Percentiles rank a stretch among this genome's conserved stretches.
Conservation (phyloP, 495 filamentous ascomycete species). For the Lindgomyces ingoldianus region DNA sequence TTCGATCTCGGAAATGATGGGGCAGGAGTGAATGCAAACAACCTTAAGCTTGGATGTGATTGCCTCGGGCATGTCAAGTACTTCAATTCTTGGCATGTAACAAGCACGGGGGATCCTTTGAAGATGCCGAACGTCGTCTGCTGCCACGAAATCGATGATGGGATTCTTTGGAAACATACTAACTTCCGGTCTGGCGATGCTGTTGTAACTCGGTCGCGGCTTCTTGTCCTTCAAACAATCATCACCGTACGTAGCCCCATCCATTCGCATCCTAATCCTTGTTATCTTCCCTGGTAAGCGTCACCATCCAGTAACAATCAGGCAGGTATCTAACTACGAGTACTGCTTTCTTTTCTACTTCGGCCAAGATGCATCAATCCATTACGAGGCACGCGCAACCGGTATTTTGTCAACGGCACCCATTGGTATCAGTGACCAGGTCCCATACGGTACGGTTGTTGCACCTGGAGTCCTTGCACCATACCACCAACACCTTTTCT, state of each 20-base stretch:
- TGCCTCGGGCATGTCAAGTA: constrained; percentile 42
- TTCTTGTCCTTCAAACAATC: constrained; percentile 41
- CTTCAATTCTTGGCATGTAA: constrained; percentile 32
- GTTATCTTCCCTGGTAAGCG: background rate
- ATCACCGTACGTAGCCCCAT: constrained; percentile 25
- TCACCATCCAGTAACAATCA: constrained; percentile 35
- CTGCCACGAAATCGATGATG: constrained; percentile 42
- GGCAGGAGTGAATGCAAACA: constrained; percentile 39
- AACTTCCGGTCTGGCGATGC: constrained; percentile 38
- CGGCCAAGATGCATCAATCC: constrained; percentile 37
- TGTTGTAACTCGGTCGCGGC: constrained; percentile 31
- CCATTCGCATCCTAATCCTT: background rate
- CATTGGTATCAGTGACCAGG: constrained; percentile 32
- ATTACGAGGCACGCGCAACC: constrained; percentile 40
- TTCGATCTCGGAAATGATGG: constrained; percentile 42
- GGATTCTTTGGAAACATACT: constrained; percentile 44
- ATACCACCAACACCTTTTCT: constrained; percentile 43
- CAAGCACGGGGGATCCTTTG: constrained; percentile 25
- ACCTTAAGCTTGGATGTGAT: constrained; percentile 42
- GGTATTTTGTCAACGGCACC: constrained; percentile 38
- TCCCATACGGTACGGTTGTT: constrained; percentile 36
- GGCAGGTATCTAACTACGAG: constrained; percentile 39
- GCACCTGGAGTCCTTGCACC: constrained; percentile 36
- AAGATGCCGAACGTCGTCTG: constrained; percentile 40
- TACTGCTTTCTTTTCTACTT: constrained; percentile 40